These are phyloP conservation scores for Amanita rubescens DNA, from an alignment of 768 basidiomycete species.

Conservation along the genomic window DNA sequence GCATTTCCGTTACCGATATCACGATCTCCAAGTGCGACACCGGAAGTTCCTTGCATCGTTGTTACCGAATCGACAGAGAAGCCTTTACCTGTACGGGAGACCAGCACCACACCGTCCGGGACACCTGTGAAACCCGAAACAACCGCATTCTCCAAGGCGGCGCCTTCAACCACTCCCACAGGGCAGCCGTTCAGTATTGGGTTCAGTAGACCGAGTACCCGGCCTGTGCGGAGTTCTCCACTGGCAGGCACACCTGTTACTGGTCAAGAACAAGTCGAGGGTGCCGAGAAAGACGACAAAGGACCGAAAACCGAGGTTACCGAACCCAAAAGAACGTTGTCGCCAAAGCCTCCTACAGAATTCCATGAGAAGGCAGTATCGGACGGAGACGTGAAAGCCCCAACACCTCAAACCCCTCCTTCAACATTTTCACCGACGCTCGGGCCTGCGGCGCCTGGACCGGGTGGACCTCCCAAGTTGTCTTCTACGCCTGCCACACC, in stretches of 20 bases:
- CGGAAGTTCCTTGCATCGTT: constrained; percentile 39
- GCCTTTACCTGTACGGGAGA: constrained; percentile 27
- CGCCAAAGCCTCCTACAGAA: constrained; percentile 31
- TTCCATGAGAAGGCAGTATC: constrained; percentile 22
- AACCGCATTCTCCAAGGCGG: constrained; percentile 29
- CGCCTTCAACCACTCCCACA: constrained; percentile 20
- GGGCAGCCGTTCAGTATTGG: constrained; percentile 35
- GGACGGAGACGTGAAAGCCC: constrained; percentile 16
- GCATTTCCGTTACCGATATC: constrained; percentile 32
- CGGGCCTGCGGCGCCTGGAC: background rate
- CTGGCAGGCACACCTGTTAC: constrained; percentile 49
- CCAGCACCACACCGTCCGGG: constrained; percentile 57
- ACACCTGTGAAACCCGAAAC: constrained; percentile 43
- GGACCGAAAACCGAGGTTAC: constrained; percentile 7
- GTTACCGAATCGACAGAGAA: constrained; percentile 18
- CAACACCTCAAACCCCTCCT: constrained; percentile 45
- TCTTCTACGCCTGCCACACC: background rate
- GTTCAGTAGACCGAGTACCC: constrained; percentile 51
- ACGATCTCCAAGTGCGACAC: constrained; percentile 53
- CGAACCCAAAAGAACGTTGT: constrained; percentile 27
- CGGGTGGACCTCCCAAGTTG: constrained; percentile 5
- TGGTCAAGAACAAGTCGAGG: constrained; percentile 37
- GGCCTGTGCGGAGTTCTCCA: constrained; percentile 72
- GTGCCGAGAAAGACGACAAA: constrained; percentile 11
- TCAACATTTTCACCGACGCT: constrained; percentile 14